Evolutionary conservation across 169 alveolate genomes (phyloP), one percentile per base, ranked within the genome.

Genomic region (Cryptosporidium felis): DNA sequence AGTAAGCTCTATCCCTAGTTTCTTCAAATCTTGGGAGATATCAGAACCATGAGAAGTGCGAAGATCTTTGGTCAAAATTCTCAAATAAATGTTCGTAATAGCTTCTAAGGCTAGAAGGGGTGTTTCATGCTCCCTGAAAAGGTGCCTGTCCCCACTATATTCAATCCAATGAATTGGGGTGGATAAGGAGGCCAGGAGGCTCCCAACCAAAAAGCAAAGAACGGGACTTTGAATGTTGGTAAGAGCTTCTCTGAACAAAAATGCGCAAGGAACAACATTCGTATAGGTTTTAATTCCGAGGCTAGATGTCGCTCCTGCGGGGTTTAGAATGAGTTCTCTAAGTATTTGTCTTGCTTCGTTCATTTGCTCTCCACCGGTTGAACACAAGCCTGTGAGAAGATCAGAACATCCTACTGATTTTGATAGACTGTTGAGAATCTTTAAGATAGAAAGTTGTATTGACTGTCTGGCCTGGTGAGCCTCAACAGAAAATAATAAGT

Each of bases 131-230:
- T 53, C 53, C 5, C 26, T 36, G 38, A 36, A 18, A 38, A 34
- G 30, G 40, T 74, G 56, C 66, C 44, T 58, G 16, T 32, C 67
- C 2, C 66, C 67, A 9, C 18, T 18, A 34, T 23, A 45, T 12
- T 40, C 49, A 14, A 74, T 40, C 85, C 85, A 74, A 9, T 51
- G 85, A 51, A 45, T 45, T 9, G 85, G 85, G 21, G 85, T 51
- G 8, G 74, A 49, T n/a, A 74, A 59, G 26, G 85, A 38, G 18
- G 85, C 60, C 0, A 47, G 30, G 12, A 74, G 38, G 28, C 74
- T 49, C 21, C 38, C 14, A 10, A 74, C 41, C 6, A 74, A 34
- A 53, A 74, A 74, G 5, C 58, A 38, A n/a, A 74, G 14, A 3
- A 74, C 5, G 5, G 85, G 85, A 53, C 26, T 51, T 16, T 74